Evolutionary conservation across 1,284 basidiomycete genomes (phyloP), one percentile per base, ranked within the genome.

Genomic region (Mycena sp.): DNA sequence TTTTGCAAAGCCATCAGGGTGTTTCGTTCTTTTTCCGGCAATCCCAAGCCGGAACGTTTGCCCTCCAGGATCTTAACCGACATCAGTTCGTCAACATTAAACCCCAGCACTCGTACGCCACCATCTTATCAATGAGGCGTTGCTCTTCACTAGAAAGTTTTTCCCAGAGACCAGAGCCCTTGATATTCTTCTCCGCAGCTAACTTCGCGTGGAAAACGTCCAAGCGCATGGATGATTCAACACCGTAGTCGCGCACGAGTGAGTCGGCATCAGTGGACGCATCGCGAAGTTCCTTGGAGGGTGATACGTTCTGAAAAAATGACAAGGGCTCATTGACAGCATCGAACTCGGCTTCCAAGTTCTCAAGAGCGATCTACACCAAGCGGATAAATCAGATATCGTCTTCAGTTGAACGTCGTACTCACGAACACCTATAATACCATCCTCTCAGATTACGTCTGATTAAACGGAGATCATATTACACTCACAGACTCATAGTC

Each of bases 251-350:
- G 50, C 87, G 86, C 23, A 88, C 76, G 43, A 86, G 78, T n/a
- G 85, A 83, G 72, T 94, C 91, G 1, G 89, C 87, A 38, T 85
- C 85, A 59, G 87, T 90, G 1, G 90, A 89, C 1, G 91, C 89
- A 69, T 93, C 91, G 7, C 93, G 84, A 21, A 94, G 81, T 46
- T 84, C 85, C 72, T 93, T 88, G 55, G 82, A 80, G 0, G 87
- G 78, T 16, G 91, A 90, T 21, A 94, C 91, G 68, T 93, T 92
- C 74, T 93, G 90, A 72, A 93, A 91, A 77, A 94, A 94, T 0
- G 81, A 77, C 14, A 91, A 80, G 0, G 90, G 90, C 68, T 90
- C 88, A 9, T 81, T 71, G 32, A 79, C 71, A 10, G 74, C 72
- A 55, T 88, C 85, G 30, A 87, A 78, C 12, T 80, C 74, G 11